Evolutionary conservation across 768 basidiomycete species (phyloP).

Genomic region (Russula griseocarnosa): DNA sequence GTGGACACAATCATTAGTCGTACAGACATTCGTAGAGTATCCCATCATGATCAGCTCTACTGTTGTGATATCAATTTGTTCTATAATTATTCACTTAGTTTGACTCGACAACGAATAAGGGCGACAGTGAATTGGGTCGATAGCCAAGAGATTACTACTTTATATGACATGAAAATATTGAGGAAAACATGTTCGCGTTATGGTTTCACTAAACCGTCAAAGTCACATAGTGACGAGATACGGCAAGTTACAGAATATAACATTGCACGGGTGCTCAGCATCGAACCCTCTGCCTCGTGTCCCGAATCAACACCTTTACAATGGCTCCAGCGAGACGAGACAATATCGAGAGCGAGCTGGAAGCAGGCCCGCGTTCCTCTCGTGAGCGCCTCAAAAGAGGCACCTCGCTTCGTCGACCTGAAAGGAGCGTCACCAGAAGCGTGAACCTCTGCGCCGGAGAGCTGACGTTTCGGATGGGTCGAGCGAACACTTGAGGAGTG

Average conservation of each 20-base stretch:
- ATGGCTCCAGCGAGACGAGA: constrained; percentile 46
- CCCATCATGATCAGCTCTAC: not conserved
- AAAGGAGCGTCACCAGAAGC: constrained; percentile 63
- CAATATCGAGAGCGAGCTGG: constrained; percentile 37
- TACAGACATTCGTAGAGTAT: not conserved
- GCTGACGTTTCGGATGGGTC: constrained; percentile 64
- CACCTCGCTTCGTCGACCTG: constrained; percentile 77
- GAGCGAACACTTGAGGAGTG: constrained; percentile 58
- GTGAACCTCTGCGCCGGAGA: constrained; percentile 45
- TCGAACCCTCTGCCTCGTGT: constrained; percentile 40
- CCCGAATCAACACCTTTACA: constrained; percentile 51
- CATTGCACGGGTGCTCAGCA: constrained; percentile 47
- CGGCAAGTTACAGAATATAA: constrained; percentile 83
- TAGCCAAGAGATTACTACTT: not conserved
- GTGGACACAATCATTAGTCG: not conserved
- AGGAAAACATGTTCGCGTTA: constrained; percentile 55
- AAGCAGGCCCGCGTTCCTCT: constrained; percentile 40
- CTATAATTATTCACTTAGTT: not conserved
- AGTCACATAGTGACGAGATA: constrained; percentile 73
- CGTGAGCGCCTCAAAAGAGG: constrained; percentile 47
- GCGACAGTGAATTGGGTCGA: not conserved
- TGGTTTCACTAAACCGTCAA: constrained; percentile 83
- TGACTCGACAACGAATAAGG: not conserved
- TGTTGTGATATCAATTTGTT: not conserved
- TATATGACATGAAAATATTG: not conserved